Evolutionary conservation across 306 rosid genomes (phyloP).

Genomic region (Medicago arabica): DNA sequence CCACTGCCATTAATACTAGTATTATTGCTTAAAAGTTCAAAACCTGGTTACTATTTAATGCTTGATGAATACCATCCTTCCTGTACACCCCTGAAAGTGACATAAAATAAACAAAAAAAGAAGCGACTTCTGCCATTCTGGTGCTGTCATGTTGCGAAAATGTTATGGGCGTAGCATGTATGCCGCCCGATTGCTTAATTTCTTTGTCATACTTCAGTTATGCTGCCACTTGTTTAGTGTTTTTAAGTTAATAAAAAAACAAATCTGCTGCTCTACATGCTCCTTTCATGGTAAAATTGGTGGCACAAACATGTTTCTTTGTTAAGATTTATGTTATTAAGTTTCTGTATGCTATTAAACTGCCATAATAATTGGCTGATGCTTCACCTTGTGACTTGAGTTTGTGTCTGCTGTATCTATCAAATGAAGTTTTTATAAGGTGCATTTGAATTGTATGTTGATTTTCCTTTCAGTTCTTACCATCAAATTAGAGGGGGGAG

Average conservation of each 20-base stretch:
- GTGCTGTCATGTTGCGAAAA: not conserved
- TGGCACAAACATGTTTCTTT: constrained; percentile 9
- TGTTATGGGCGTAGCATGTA: constrained; percentile 7
- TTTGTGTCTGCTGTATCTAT: constrained; percentile 35
- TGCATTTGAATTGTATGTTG: constrained; percentile 35
- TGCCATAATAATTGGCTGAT: constrained; percentile 31
- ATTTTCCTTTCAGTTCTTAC: constrained; percentile 25
- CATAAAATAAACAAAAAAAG: constrained; percentile 19
- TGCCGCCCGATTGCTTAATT: constrained; percentile 12
- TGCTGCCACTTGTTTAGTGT: constrained; percentile 24
- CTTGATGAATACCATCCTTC: constrained; percentile 30
- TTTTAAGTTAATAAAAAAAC: not conserved
- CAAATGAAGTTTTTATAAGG: constrained; percentile 30
- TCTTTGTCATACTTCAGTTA: constrained; percentile 17
- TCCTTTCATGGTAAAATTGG: not conserved
- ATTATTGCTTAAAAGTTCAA: constrained; percentile 1
- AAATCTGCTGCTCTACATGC: not conserved
- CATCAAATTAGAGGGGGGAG: constrained; percentile 5
- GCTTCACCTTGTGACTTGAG: constrained; percentile 18
- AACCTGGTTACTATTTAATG: constrained; percentile 16
- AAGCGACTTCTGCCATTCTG: constrained; percentile 25
- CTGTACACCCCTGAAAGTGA: constrained; percentile 11
- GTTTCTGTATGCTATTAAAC: constrained; percentile 33
- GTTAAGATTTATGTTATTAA: constrained; percentile 21
- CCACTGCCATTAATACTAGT: constrained; percentile 4